Evolutionary conservation across 208 protist genomes (phyloP), one percentile per base, ranked within the genome.

Genomic region (Trypanosoma cruzi): DNA sequence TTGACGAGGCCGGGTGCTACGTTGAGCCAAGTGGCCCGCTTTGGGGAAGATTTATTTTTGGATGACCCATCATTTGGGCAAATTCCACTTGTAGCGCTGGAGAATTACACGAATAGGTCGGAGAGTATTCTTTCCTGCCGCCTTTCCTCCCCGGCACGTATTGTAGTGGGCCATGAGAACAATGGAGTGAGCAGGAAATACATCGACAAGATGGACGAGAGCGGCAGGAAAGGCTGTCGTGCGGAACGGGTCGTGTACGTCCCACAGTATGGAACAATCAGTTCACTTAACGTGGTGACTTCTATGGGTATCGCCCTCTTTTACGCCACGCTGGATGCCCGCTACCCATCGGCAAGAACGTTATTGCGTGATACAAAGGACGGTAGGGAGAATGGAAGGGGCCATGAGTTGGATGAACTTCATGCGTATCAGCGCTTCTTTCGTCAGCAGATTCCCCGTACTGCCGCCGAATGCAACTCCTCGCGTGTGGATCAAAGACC

Each of bases 181-280:
- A 67, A 71, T 50, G 92, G 92, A 16, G 87, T 96, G n/a, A 77
- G 87, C 26, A 44, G 52, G 0, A 75, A 79, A 22, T 84, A 84
- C 20, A 24, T 95, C 32, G 57, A 79, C 14, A 18, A 60, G 14
- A 1, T 64, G 26, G 34, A 34, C 20, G 34, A 55, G 5, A 37
- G 22, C 13, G 56, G 13, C 10, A 24, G 26, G 31, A 22, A 62
- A 46, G 14, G 50, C 56, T 53, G 37, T 57, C 24, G 34, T 36
- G 58, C 63, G 10, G 61, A 81, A 14, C 18, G 18, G 10, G 88
- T 97, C 29, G 36, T 96, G 13, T 97, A 94, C 65, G 65, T 97
- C 32, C 92, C 92, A 18, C 92, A 97, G 73, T 94, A 92, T 68
- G 92, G 92, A 68, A 95, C 89, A 14, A 97, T 92, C 42, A 95